These are phyloP conservation scores for Helicostylum pulchrum DNA, from an alignment of 192 early-diverging fungal genomes.

Conservation along the genomic window DNA sequence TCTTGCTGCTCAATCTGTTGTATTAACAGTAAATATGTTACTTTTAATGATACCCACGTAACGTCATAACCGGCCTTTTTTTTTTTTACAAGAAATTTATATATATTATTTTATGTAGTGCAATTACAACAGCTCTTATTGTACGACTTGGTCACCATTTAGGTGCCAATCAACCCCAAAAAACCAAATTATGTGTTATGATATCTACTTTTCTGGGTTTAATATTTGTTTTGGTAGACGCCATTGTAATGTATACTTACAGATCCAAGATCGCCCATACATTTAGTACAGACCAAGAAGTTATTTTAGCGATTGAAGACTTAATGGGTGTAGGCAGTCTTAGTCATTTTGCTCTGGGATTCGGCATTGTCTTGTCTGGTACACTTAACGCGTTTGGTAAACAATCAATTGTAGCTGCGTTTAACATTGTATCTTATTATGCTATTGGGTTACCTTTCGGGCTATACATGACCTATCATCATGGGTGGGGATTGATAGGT, in stretches of 20 bases:
- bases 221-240: slow-evolving; percentile 7
- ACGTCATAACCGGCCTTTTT: too few species aligned
- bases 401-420: slow-evolving; percentile 22
- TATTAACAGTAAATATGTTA: slow-evolving; percentile 17
- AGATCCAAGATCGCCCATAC: slow-evolving; percentile 2
- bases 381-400: slow-evolving; percentile 26
- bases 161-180: slow-evolving; percentile 21
- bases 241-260: slow-evolving; percentile 12
- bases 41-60: slow-evolving; percentile 36
- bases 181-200: slow-evolving; percentile 10
- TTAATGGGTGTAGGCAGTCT: slow-evolving; percentile 20
- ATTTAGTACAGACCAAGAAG: slow-evolving; percentile 19
- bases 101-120: slow-evolving; percentile 11
- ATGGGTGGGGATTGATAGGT: slow-evolving; percentile 22
- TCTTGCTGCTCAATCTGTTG: slow-evolving; percentile 30
- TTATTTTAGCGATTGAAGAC: slow-evolving; percentile 17
- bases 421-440: slow-evolving; percentile 28
- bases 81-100: background rate
- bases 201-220: slow-evolving; percentile 7
- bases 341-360: slow-evolving; percentile 24
- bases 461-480: slow-evolving; percentile 16
- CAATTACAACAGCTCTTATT: slow-evolving; percentile 15
- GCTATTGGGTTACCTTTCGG: slow-evolving; percentile 27
- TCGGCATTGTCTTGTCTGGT: slow-evolving; percentile 22
- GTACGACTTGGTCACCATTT: slow-evolving; percentile 29